phyloP scores from a whole-genome alignment of 352 stramenopile species.

The Pythium rishiriense region DNA sequence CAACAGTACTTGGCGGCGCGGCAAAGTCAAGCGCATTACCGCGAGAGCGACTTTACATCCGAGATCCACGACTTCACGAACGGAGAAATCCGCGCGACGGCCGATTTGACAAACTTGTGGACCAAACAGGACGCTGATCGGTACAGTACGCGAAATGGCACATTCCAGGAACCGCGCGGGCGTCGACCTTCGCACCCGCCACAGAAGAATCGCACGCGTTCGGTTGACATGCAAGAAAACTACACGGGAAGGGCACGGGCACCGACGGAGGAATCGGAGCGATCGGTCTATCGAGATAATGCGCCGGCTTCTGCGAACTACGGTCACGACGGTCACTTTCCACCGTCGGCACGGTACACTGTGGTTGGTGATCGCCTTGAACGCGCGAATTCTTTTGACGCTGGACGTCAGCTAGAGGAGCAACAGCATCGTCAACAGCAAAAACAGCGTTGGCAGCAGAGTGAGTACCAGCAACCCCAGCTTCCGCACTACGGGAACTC shows the following conservation, averaged over 20 bases:
- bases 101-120: constrained; percentile 27
- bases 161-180: constrained; percentile 10
- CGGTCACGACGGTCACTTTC: constrained; percentile 11
- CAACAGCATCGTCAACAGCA: constrained; percentile 24
- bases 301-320: not conserved
- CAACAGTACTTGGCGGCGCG: constrained; percentile 7
- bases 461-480: constrained; percentile 9
- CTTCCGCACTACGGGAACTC: constrained; percentile 14
- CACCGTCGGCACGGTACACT: constrained; percentile 25
- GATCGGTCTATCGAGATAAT: constrained; percentile 3
- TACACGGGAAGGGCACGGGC: constrained; percentile 7
- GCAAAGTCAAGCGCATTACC: constrained; percentile 14
- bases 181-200: not conserved
- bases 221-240: not conserved
- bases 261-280: constrained; percentile 8
- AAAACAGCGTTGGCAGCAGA: constrained; percentile 21
- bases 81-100: constrained; percentile 22
- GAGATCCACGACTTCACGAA: constrained; percentile 20
- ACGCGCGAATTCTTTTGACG: constrained; percentile 25
- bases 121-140: constrained; percentile 7
- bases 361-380: constrained; percentile 25
- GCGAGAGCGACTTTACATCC: constrained; percentile 24
- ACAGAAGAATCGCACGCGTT: not conserved
- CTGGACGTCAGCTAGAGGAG: constrained; percentile 21
- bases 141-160: not conserved